These are phyloP conservation scores for Begonia peltatifolia DNA, from an alignment of 306 rosid species.

Conservation along the genomic window DNA sequence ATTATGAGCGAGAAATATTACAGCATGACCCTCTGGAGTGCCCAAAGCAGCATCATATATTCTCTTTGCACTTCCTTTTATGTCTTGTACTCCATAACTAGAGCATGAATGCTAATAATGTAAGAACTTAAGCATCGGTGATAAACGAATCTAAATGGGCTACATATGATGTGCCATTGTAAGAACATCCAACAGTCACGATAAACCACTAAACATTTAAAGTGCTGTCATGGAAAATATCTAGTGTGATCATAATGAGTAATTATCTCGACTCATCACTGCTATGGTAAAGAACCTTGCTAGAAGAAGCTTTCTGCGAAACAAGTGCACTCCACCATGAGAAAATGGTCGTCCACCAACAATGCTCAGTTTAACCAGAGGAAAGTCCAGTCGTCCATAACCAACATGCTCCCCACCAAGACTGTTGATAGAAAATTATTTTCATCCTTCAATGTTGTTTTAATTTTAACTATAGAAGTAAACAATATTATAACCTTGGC, in stretches of 20 bases:
- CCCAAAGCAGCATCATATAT: conserved; percentile 53
- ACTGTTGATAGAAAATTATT: conserved; percentile 31
- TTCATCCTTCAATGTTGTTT: conserved; percentile 14
- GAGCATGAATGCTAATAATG: conserved; percentile 4
- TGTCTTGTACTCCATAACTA: conserved; percentile 46
- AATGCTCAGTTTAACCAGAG: conserved; percentile 52
- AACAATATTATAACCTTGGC: not conserved
- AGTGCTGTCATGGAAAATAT: too few relatives aligned
- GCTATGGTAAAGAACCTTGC: conserved; percentile 40
- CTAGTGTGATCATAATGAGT: too few relatives aligned
- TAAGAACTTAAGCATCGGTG: too few relatives aligned
- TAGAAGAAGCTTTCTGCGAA: conserved; percentile 43
- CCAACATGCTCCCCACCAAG: conserved; percentile 76
- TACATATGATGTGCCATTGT: too few relatives aligned
- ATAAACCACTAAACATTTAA: too few relatives aligned
- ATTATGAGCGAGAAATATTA: conserved; percentile 72
- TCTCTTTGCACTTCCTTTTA: conserved; percentile 59
- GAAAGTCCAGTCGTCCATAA: conserved; percentile 58
- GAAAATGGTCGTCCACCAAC: conserved; percentile 95
- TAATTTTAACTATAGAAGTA: not conserved
- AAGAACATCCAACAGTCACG: too few relatives aligned
- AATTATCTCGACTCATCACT: too few relatives aligned
- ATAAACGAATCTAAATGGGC: too few relatives aligned
- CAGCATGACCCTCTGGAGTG: conserved; percentile 45
- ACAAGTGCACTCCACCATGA: conserved; percentile 48